Base-by-base conservation (phyloP, 2,329 filamentous ascomycete genomes). In the Aschersonia sp. region DNA sequence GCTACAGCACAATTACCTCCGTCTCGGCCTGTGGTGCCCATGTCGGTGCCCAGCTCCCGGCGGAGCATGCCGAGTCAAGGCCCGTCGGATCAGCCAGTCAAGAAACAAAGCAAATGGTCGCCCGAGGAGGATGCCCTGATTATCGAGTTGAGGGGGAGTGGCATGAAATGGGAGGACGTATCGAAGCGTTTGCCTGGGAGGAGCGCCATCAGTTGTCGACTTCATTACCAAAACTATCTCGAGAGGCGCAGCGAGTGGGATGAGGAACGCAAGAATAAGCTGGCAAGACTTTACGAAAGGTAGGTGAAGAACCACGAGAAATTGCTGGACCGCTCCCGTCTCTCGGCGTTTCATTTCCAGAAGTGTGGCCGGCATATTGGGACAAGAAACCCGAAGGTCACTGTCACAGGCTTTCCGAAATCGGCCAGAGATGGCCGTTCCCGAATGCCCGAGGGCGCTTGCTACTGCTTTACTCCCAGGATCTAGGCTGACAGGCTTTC, bases 81-180 rank as follows among this genome's bases (percentile, higher is more conserved):
- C 12, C 33, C 33, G 33, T 61, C 70, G 33, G 76, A 81, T 56
- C 84, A 82, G 39, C 87, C 86, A 22, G 85, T 87, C 35, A 94
- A 92, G 70, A 94, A 90, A 68, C 88, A 96, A 65, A 94, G 87
- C 61, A 97, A 97, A 66, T 97, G 92, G 92, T 94, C 87, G 5
- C 74, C 84, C 1, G 87, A 96, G 52, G 90, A 97, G 64, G 88
- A 97, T 64, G 79, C 85, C n/a, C 70, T 92, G 45, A 95, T 95
- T 57, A 95, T 96, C 57, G 86, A 94, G 63, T 76, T 97, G 52
- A 80, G 90, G 49, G 87, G 87, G 39, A 82, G 82, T 56, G 86
- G 87, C 7, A 95, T 96, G 87, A 97, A 97, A 63, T 97, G 90
- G 92, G 90, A 97, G 61, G 90, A 97, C 64, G 96, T 97, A 58